Evolutionary conservation across 2,329 filamentous ascomycete genomes (phyloP).

Genomic region (Talaromyces rugulosus): DNA sequence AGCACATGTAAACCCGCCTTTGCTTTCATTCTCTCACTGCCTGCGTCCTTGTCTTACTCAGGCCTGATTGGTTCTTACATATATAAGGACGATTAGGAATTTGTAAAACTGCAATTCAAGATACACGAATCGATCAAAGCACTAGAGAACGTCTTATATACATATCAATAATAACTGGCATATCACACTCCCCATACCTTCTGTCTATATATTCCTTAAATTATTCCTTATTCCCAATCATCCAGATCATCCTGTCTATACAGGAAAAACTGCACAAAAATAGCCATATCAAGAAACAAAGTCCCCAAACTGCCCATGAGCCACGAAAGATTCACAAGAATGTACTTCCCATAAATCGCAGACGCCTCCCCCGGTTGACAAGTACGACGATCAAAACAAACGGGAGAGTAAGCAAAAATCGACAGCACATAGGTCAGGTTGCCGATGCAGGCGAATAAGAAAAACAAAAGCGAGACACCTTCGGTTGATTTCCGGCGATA

Average conservation of each 20-base stretch:
- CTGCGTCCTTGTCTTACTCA: too few species aligned
- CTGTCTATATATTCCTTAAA: not conserved
- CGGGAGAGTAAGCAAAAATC: conserved; percentile 83
- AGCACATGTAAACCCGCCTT: too few species aligned
- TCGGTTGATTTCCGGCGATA: conserved; percentile 90
- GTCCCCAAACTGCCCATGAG: conserved; percentile 84
- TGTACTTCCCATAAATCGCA: conserved; percentile 70
- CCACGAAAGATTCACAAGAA: conserved; percentile 89
- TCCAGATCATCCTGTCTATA: conserved; percentile 52
- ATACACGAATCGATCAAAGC: too few species aligned
- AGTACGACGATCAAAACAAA: conserved; percentile 47
- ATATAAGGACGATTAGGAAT: too few species aligned
- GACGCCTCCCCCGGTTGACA: conserved; percentile 65
- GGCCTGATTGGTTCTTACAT: too few species aligned
- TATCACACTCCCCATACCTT: not conserved
- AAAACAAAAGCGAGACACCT: conserved; percentile 89
- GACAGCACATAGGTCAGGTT: conserved; percentile 91
- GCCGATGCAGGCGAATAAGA: conserved; percentile 91
- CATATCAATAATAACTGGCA: not conserved
- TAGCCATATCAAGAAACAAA: conserved; percentile 74
- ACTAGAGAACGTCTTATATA: not conserved
- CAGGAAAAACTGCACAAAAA: conserved; percentile 89
- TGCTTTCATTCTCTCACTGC: too few species aligned
- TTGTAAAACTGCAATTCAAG: not conserved
- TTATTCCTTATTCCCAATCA: not conserved